A percentile compares a stretch with the other conserved stretches of the same genome.
Conservation (phyloP, 768 basidiomycete genomes). For the Leucocoprinus leucothites region DNA sequence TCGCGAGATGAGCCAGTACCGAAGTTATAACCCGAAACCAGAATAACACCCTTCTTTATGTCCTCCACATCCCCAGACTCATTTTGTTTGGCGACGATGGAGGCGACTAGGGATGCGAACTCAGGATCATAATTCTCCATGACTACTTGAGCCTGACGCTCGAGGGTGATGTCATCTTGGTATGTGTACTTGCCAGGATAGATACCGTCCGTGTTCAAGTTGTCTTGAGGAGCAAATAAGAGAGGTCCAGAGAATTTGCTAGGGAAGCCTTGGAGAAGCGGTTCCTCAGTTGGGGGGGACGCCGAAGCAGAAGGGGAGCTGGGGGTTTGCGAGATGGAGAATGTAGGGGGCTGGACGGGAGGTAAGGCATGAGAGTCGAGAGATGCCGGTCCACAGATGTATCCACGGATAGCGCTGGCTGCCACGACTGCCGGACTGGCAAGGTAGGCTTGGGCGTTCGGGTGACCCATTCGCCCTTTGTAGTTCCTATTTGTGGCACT, state of each 20-base stretch:
- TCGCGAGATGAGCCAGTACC: constrained; percentile 98
- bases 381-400: constrained; percentile 80
- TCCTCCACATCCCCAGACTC: constrained; percentile 17
- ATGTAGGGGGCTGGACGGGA: constrained; percentile 48
- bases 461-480: constrained; percentile 97
- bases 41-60: constrained; percentile 62
- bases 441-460: constrained; percentile 92
- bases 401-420: constrained; percentile 89
- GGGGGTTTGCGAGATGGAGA: constrained; percentile 43
- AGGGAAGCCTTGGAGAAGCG: constrained; percentile 82
- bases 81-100: constrained; percentile 33
- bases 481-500: constrained; percentile 99
- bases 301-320: constrained; percentile 24
- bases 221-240: constrained; percentile 95
- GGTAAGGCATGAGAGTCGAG: constrained; percentile 54
- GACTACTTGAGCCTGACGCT: constrained; percentile 90
- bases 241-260: constrained; percentile 75
- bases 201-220: constrained; percentile 96
- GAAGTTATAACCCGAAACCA: constrained; percentile 96
- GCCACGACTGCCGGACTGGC: constrained; percentile 97
- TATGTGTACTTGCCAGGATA: constrained; percentile 99
- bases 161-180: constrained; percentile 97
- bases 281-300: constrained; percentile 38
- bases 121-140: constrained; percentile 99
- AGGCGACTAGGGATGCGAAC: constrained; percentile 71